A percentile compares a stretch with the other conserved stretches of the same genome.
Conservation (phyloP, 495 filamentous ascomycete species). For the Aspergillus indologenus region DNA sequence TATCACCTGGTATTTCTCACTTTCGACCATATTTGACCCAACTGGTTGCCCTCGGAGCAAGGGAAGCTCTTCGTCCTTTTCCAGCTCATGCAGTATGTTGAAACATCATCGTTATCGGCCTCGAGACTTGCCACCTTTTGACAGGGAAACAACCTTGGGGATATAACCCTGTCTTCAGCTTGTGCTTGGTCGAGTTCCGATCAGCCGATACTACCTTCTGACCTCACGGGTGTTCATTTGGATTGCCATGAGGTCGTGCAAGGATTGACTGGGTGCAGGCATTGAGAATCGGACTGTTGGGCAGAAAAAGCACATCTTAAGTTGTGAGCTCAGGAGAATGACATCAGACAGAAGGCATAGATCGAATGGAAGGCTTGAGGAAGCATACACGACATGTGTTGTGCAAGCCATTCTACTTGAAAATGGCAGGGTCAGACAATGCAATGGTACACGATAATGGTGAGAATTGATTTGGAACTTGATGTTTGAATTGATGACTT, state of each 20-base stretch:
- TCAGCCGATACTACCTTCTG: neutral
- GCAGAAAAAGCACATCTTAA: neutral
- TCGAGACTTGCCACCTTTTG: neutral
- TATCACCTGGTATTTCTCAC: neutral
- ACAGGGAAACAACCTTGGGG: neutral
- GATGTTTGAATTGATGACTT: no score
- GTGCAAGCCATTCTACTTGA: neutral
- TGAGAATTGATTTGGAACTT: neutral
- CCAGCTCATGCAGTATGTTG: neutral
- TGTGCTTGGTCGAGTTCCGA: neutral
- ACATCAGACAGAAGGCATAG: neutral
- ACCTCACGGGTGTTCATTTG: neutral
- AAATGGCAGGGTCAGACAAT: neutral
- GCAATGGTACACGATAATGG: neutral
- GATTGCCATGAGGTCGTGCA: neutral
- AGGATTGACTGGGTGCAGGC: neutral
- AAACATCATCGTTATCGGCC: neutral
- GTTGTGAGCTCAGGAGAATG: neutral
- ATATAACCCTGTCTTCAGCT: neutral
- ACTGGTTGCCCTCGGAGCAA: neutral
- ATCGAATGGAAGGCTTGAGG: neutral
- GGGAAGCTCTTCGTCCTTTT: neutral
- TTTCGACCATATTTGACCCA: neutral
- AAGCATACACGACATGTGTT: neutral
- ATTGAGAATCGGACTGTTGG: neutral